Percentiles rank a stretch among this genome's conserved stretches.
These are phyloP conservation scores for Physaria fendleri DNA, from an alignment of 345 rosid genomes.

Conservation along the genomic window DNA sequence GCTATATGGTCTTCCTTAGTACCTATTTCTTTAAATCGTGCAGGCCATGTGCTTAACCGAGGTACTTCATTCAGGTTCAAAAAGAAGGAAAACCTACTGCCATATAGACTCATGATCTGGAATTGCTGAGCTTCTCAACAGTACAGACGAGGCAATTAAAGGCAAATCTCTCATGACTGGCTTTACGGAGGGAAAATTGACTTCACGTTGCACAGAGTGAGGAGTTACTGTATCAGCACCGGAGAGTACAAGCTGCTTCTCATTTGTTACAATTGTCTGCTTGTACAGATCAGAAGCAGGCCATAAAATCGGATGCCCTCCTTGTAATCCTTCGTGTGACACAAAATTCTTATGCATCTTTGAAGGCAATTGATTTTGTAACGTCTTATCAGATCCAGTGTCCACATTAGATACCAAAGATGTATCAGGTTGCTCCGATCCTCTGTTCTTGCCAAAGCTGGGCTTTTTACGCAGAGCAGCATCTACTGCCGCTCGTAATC, in stretches of 20 bases:
- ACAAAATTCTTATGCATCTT: conserved; percentile 34
- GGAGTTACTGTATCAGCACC: conserved; percentile 30
- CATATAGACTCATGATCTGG: conserved; percentile 82
- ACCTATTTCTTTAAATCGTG: conserved; percentile 62
- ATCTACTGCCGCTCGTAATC: too few relatives aligned
- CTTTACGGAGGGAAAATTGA: too few relatives aligned
- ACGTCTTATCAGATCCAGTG: conserved; percentile 33
- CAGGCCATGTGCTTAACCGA: conserved; percentile 74
- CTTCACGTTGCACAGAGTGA: conserved; percentile 31
- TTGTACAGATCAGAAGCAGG: conserved; percentile 36
- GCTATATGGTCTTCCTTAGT: conserved; percentile 86
- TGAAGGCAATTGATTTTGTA: conserved; percentile 42
- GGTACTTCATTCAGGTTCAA: conserved; percentile 65
- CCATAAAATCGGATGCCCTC: conserved; percentile 31
- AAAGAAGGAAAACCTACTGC: conserved; percentile 61
- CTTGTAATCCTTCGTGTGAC: conserved; percentile 41
- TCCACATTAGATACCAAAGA: conserved; percentile 38
- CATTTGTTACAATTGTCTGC: conserved; percentile 32
- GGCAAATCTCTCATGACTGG: conserved; percentile 28
- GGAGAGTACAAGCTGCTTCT: conserved; percentile 35
- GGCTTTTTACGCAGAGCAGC: too few relatives aligned
- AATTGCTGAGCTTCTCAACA: conserved; percentile 43
- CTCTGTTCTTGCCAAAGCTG: conserved; percentile 56
- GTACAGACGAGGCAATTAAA: conserved; percentile 28
- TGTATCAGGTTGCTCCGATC: conserved; percentile 43